Conservation (phyloP, 2,329 filamentous ascomycete species). For the Capronia americana region DNA sequence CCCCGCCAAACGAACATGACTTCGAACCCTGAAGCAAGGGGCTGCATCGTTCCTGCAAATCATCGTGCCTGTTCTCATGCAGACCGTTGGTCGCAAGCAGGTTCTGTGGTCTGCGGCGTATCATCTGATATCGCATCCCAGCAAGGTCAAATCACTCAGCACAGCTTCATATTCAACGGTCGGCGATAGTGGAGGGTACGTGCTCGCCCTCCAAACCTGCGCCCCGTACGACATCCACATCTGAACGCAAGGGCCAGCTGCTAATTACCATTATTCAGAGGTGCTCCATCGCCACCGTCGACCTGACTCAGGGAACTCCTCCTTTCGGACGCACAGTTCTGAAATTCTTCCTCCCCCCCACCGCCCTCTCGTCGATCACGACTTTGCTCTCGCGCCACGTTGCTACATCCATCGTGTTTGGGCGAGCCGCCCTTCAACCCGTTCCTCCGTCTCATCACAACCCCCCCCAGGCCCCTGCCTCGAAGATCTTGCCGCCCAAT, state of each 20-base stretch:
- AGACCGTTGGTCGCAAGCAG: neutral
- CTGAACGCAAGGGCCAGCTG: neutral
- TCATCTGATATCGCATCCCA: neutral
- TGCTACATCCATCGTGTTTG: neutral
- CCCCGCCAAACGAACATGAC: conserved; percentile 2
- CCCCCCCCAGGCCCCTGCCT: neutral
- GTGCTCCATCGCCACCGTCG: neutral
- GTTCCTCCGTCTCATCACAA: neutral
- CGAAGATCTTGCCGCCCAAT: conserved; percentile 7
- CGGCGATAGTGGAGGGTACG: neutral
- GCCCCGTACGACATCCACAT: neutral
- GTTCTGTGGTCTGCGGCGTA: neutral
- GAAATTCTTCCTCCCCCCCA: neutral
- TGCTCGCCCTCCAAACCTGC: neutral
- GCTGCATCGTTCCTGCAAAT: neutral
- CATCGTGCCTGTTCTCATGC: neutral
- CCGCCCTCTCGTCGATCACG: conserved; percentile 4
- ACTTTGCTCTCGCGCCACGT: neutral
- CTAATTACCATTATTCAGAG: conserved; percentile 4
- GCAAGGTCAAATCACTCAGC: neutral
- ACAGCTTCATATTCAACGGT: neutral
- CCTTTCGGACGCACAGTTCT: neutral
- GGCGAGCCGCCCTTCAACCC: neutral
- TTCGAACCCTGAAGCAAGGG: neutral
- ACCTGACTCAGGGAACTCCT: neutral